Evolutionary conservation across 257 asterid species (phyloP).

Genomic region (Solanum acaule): DNA sequence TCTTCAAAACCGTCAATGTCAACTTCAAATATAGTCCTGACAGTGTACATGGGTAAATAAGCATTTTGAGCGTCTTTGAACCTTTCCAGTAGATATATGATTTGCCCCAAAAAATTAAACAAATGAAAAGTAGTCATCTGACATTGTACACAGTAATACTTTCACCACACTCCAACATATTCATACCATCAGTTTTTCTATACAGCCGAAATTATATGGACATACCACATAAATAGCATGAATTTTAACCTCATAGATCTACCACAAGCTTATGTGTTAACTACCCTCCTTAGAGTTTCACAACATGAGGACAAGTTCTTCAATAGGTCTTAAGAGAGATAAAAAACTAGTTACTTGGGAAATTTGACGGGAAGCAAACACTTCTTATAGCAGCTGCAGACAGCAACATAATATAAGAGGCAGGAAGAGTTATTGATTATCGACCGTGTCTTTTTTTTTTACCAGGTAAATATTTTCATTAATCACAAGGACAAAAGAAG

Average conservation of each 20-base stretch:
- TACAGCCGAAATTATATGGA: not conserved
- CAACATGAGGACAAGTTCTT: not conserved
- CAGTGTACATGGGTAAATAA: constrained; percentile 1
- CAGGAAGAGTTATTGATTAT: not conserved
- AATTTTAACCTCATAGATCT: not conserved
- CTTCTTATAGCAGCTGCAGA: not conserved
- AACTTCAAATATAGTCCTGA: constrained; percentile 98
- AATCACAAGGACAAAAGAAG: not conserved
- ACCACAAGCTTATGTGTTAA: not conserved
- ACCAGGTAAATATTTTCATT: not conserved
- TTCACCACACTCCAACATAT: not conserved
- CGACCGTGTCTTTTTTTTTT: not conserved
- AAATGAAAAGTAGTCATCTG: not conserved
- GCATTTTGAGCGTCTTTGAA: not conserved
- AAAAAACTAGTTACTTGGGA: not conserved
- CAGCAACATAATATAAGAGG: not conserved
- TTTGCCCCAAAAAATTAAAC: not conserved
- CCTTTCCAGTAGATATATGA: not conserved
- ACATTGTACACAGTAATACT: not conserved
- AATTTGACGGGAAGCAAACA: not conserved
- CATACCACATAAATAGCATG: not conserved
- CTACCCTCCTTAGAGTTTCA: not conserved
- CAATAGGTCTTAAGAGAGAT: not conserved
- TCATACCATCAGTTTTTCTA: not conserved
- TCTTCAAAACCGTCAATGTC: constrained; percentile 95